Evolutionary conservation across 495 filamentous ascomycete genomes (phyloP), one percentile per base, ranked within the genome.

Genomic region (Hypoxylon subgilvum): DNA sequence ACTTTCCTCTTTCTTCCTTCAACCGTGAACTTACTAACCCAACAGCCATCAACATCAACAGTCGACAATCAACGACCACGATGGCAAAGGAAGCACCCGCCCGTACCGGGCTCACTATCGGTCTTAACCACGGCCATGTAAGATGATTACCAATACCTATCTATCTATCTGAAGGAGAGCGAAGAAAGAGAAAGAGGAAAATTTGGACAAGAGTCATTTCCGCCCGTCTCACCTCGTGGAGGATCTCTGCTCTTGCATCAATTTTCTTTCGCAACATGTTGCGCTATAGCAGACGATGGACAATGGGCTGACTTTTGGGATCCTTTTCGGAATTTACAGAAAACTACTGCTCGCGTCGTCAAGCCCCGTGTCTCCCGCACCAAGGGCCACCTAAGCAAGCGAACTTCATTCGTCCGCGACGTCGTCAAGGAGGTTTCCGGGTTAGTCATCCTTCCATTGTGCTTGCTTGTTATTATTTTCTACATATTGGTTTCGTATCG

Each of bases 351-450:
- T 62, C 84, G 90, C 72, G 86, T 87, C 73, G 80, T 84, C 74
- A 96, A 96, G 84, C 86, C 85, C 72, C 85, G 88, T 67, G 86
- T 96, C 72, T 94, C 89, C 70, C 84, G 89, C 59, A 88, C 85
- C 75, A 96, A 96, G 82, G 94, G 94, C 63, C 86, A 90, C 73
- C 81, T 92, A 72, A 93, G 89, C 78, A 92, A 91, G 84, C 83
- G 90, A 61, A 97, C 94, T 63, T 84, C 87, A 58, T 97, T 97
- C 79, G 93, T 60, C 39, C 72, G 76, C 27, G 89, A 94, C 71
- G 89, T 97, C 74, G 90, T 96, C 71, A 93, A 91, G 83, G 94
- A 97, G 81, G 94, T 97, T 71, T 79, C 88, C 72, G 89, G 88
- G 88, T 91, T 86, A 45, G 83, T 78, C 51, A 6, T 40, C n/a